Percentiles rank a stretch among this genome's conserved stretches.
phyloP scores from a whole-genome alignment of 2,329 filamentous ascomycete species.

The Cadophora luteo-olivacea region DNA sequence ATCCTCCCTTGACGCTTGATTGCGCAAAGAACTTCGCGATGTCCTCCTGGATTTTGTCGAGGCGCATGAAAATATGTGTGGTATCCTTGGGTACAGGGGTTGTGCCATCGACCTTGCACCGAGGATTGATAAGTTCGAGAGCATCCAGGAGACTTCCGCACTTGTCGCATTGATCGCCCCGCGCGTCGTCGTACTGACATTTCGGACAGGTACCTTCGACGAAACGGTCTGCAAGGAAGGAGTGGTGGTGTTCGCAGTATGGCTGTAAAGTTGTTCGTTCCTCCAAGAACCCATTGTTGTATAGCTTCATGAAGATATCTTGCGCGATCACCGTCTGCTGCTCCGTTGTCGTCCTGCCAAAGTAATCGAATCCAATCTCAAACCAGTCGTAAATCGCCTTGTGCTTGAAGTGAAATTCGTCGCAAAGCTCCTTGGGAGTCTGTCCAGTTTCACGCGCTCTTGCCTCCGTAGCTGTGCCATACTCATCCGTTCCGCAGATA shows the following conservation, averaged over 20 bases:
- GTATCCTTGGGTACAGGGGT: constrained; percentile 81
- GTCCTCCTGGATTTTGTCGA: constrained; percentile 81
- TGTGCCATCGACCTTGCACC: constrained; percentile 89
- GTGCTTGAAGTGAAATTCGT: constrained; percentile 91
- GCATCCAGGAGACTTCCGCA: constrained; percentile 69
- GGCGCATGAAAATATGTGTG: constrained; percentile 87
- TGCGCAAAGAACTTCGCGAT: constrained; percentile 80
- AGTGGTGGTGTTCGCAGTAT: constrained; percentile 80
- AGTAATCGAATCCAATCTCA: constrained; percentile 91
- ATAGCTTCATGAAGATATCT: constrained; percentile 85
- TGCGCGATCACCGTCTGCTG: constrained; percentile 94
- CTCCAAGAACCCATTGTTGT: constrained; percentile 86
- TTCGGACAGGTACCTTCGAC: constrained; percentile 81
- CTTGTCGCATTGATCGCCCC: constrained; percentile 77
- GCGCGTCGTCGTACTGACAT: constrained; percentile 73
- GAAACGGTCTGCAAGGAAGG: constrained; percentile 85
- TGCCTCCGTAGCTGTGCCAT: constrained; percentile 94
- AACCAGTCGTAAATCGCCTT: constrained; percentile 96
- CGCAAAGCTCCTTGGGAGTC: constrained; percentile 83
- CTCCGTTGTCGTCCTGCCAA: constrained; percentile 87
- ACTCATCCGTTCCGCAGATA: constrained; percentile 91
- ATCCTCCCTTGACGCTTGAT: constrained; percentile 75
- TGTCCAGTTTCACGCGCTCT: constrained; percentile 90
- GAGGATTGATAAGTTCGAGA: constrained; percentile 76
- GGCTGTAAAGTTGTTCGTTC: constrained; percentile 89